phyloP scores from a whole-genome alignment of 192 early-diverging fungal species.

The Tieghemiomyces parasiticus region DNA sequence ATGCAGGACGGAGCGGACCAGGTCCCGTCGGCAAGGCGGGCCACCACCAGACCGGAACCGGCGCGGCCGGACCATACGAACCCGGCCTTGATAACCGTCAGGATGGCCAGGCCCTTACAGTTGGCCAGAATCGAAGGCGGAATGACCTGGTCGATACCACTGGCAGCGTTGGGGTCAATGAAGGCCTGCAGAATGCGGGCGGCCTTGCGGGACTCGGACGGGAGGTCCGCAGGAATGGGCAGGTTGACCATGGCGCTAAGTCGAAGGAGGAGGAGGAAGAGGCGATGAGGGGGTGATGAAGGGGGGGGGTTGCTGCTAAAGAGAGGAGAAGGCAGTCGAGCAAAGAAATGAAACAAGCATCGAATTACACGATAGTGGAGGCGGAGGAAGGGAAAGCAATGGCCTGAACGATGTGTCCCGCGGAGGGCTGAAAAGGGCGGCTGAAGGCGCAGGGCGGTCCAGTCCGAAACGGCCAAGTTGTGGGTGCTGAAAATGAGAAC shows the following conservation, averaged over 20 bases:
- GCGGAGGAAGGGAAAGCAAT: too few relatives aligned
- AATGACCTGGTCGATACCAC: slow-evolving; percentile 50
- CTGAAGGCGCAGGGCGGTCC: too few relatives aligned
- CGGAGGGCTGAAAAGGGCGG: too few relatives aligned
- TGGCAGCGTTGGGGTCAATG: slow-evolving; percentile 29
- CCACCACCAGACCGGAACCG: slow-evolving; percentile 80
- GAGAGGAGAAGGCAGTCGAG: too few relatives aligned
- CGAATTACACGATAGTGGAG: too few relatives aligned
- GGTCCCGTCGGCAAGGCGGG: slow-evolving; percentile 40
- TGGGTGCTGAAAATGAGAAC: too few relatives aligned
- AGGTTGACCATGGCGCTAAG: slow-evolving; percentile 32
- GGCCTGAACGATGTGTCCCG: too few relatives aligned
- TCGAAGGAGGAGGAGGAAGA: too few relatives aligned
- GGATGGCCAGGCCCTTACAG: slow-evolving; percentile 83
- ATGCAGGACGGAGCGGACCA: slow-evolving; percentile 90
- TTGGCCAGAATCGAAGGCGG: slow-evolving; percentile 45
- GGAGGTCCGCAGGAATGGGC: slow-evolving; percentile 46
- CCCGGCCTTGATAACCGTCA: slow-evolving; percentile 89
- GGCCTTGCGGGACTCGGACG: slow-evolving; percentile 44
- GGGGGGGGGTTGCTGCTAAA: too few relatives aligned
- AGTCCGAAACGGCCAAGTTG: too few relatives aligned
- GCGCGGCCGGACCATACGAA: slow-evolving; percentile 81
- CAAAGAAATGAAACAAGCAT: too few relatives aligned
- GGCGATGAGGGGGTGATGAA: too few relatives aligned
- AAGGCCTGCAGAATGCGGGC: slow-evolving; percentile 54